Evolutionary conservation across 805 yeast genomes (phyloP).

Genomic region (Kodamaea kakaduensis): DNA sequence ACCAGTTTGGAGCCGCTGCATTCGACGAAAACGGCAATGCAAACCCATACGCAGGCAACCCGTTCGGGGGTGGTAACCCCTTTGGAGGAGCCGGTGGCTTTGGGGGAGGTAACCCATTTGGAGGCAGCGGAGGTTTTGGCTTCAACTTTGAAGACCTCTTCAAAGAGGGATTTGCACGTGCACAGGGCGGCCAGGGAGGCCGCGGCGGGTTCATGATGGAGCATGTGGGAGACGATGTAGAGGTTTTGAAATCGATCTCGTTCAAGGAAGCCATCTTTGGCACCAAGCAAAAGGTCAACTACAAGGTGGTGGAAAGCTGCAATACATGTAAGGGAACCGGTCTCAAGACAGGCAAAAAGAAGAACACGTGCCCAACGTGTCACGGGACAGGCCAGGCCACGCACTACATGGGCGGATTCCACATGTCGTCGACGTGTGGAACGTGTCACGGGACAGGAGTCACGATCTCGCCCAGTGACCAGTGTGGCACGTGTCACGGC

Average conservation of each 20-base stretch:
- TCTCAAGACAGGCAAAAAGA: slow-evolving; percentile 67
- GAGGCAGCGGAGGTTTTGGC: slow-evolving; percentile 45
- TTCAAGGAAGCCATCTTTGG: slow-evolving; percentile 91
- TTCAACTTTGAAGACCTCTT: slow-evolving; percentile 44
- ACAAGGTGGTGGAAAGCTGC: slow-evolving; percentile 74
- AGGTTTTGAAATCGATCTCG: slow-evolving; percentile 65
- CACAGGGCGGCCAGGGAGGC: slow-evolving; percentile 34
- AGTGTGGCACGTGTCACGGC: slow-evolving; percentile 81
- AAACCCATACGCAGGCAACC: slow-evolving; percentile 42
- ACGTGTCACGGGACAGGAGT: slow-evolving; percentile 90
- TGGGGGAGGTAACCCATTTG: slow-evolving; percentile 39
- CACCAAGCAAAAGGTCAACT: slow-evolving; percentile 57
- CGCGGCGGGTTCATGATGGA: slow-evolving; percentile 59
- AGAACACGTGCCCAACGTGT: slow-evolving; percentile 79
- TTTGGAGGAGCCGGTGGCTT: slow-evolving; percentile 39
- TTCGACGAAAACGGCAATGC: slow-evolving; percentile 59
- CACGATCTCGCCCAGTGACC: slow-evolving; percentile 58
- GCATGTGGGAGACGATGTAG: slow-evolving; percentile 85
- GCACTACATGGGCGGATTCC: slow-evolving; percentile 90
- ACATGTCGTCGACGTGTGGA: slow-evolving; percentile 90
- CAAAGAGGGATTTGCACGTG: slow-evolving; percentile 47
- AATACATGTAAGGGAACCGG: slow-evolving; percentile 82
- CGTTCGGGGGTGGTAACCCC: slow-evolving; percentile 36
- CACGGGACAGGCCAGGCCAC: slow-evolving; percentile 91
- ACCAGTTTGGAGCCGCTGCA: slow-evolving; percentile 86